Conservation (phyloP, 2,329 filamentous ascomycete genomes). For the Coleophoma crateriformis region DNA sequence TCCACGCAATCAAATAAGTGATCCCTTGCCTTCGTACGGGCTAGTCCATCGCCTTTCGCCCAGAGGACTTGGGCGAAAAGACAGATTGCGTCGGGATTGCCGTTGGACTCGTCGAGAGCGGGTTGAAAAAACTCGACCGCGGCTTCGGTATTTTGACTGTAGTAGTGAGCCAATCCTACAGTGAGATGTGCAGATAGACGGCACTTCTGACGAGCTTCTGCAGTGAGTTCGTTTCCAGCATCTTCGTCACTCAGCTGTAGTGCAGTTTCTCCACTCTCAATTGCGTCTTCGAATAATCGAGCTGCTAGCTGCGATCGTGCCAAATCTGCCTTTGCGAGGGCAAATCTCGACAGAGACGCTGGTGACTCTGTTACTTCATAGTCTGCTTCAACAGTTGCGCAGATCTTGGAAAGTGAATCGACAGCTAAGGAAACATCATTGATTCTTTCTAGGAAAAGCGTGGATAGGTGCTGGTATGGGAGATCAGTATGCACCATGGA, state of each 20-base stretch:
- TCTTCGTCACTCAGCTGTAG: constrained; percentile 73
- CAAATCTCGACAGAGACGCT: constrained; percentile 67
- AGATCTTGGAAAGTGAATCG: constrained; percentile 58
- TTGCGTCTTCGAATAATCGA: constrained; percentile 59
- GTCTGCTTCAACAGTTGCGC: constrained; percentile 65
- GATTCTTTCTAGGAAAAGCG: constrained; percentile 77
- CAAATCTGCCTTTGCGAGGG: constrained; percentile 79
- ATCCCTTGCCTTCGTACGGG: constrained; percentile 70
- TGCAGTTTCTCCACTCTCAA: constrained; percentile 75
- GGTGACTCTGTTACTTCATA: constrained; percentile 81
- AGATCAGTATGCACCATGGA: constrained; percentile 66
- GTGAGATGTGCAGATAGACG: constrained; percentile 83
- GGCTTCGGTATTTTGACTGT: constrained; percentile 55
- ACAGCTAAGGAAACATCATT: constrained; percentile 62
- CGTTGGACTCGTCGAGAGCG: constrained; percentile 70
- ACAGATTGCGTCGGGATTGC: constrained; percentile 79
- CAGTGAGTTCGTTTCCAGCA: constrained; percentile 58
- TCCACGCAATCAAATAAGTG: constrained; percentile 79
- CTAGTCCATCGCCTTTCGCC: constrained; percentile 74
- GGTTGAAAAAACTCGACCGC: constrained; percentile 76
- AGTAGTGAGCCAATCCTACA: constrained; percentile 77
- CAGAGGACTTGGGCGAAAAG: constrained; percentile 87
- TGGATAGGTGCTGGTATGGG: constrained; percentile 69
- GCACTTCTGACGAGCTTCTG: constrained; percentile 61
- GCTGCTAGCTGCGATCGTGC: constrained; percentile 76